A percentile compares a stretch with the other conserved stretches of the same genome.
Conservation (phyloP, 495 filamentous ascomycete species). For the Glonium stellatum region DNA sequence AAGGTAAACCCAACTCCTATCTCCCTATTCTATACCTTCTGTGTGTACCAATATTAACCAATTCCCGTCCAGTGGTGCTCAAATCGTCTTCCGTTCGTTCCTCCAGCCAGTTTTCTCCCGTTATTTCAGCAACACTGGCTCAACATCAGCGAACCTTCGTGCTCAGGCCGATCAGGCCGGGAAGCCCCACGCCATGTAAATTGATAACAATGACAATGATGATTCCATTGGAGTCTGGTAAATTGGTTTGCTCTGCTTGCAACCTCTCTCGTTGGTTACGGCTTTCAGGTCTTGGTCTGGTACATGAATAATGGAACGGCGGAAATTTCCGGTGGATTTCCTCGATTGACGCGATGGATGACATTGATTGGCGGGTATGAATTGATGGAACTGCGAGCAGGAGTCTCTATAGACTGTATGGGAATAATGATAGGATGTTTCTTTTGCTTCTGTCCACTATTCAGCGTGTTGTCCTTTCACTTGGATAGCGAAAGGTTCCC, state of each 20-base stretch:
- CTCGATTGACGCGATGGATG: background rate
- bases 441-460: background rate
- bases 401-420: conserved; percentile 2
- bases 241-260: background rate
- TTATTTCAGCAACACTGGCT: conserved; percentile 69
- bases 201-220: background rate
- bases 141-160: conserved; percentile 81
- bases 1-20: conserved; percentile 51
- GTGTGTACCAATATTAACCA: background rate
- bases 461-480: background rate
- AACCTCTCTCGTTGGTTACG: background rate
- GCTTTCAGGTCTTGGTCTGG: background rate
- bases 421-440: background rate
- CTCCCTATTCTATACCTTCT: background rate
- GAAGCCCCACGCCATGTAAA: conserved; percentile 35
- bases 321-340: background rate
- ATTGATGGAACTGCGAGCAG: background rate
- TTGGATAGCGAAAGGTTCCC: background rate
- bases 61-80: conserved; percentile 64
- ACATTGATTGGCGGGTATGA: background rate
- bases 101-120: conserved; percentile 83
- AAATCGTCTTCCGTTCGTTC: conserved; percentile 94
- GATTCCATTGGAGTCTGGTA: background rate
- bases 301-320: background rate
- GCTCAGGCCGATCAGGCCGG: conserved; percentile 76